Conservation (phyloP, 1,139 yeast species). For the Yamadazyma taylorii region DNA sequence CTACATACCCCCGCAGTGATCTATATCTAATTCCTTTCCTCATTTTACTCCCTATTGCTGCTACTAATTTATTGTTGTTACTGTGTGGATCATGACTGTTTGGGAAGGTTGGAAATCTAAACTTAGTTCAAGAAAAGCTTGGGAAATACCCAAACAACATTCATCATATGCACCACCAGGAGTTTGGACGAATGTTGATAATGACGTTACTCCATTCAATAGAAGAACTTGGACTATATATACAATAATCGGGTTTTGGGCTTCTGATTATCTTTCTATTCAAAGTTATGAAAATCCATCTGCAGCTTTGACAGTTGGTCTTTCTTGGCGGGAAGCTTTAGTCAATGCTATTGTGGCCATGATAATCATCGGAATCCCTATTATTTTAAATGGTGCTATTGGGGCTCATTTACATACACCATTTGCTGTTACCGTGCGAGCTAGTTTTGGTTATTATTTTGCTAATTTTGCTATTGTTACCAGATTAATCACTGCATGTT, state of each 20-base stretch:
- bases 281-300: constrained; percentile 16
- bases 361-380: constrained; percentile 28
- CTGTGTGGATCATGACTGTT: not conserved
- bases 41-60: too few species aligned
- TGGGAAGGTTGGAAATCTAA: constrained; percentile 1
- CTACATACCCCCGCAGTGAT: too few species aligned
- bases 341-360: constrained; percentile 29
- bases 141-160: constrained; percentile 15
- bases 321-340: constrained; percentile 33
- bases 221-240: constrained; percentile 17
- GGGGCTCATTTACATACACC: constrained; percentile 37
- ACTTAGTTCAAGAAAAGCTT: constrained; percentile 6
- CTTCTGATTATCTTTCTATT: constrained; percentile 15
- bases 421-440: constrained; percentile 32
- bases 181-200: constrained; percentile 17
- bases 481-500: constrained; percentile 32
- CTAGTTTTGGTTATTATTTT: constrained; percentile 32
- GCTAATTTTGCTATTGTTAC: constrained; percentile 31
- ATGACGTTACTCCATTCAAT: constrained; percentile 13
- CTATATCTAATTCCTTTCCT: too few species aligned
- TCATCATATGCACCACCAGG: constrained; percentile 18
- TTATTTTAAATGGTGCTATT: constrained; percentile 33
- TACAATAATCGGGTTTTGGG: constrained; percentile 18
- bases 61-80: not conserved
- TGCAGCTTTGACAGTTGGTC: constrained; percentile 18